Conservation (phyloP, 257 asterid species). For the Ilex aquifolium region DNA sequence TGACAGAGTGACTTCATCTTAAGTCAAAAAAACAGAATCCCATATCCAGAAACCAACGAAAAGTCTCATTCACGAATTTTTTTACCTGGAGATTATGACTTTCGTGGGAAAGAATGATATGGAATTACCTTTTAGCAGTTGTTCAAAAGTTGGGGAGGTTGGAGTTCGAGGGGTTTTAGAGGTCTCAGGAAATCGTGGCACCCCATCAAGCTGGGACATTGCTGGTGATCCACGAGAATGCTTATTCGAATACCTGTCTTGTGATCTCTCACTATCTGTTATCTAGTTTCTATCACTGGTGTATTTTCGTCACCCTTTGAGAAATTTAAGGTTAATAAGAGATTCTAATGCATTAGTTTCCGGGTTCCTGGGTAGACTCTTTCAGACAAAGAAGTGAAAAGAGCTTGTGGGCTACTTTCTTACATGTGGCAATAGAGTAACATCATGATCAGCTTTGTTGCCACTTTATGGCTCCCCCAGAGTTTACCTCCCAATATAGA, state of each 20-base stretch:
- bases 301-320: background rate
- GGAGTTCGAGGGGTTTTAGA: constrained; percentile 31
- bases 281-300: too few species aligned
- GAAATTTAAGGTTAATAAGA: background rate
- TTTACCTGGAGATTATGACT: background rate
- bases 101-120: too few species aligned
- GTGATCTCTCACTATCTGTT: too few species aligned
- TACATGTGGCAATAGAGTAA: too few species aligned
- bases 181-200: constrained; percentile 23
- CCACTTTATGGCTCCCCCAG: too few species aligned
- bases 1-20: too few species aligned
- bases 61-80: too few species aligned
- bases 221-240: background rate
- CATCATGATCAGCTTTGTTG: too few species aligned
- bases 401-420: too few species aligned
- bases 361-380: background rate
- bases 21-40: background rate
- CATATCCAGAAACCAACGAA: background rate
- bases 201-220: constrained; percentile 54
- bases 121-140: constrained; percentile 47
- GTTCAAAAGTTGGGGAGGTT: constrained; percentile 56
- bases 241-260: background rate
- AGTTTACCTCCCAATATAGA: too few species aligned
- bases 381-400: too few species aligned
- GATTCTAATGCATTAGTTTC: background rate